A percentile compares a stretch with the other conserved stretches of the same genome.
These are phyloP conservation scores for Mesotaenium endlicherianum DNA, from an alignment of 139 green algal species.

Conservation along the genomic window DNA sequence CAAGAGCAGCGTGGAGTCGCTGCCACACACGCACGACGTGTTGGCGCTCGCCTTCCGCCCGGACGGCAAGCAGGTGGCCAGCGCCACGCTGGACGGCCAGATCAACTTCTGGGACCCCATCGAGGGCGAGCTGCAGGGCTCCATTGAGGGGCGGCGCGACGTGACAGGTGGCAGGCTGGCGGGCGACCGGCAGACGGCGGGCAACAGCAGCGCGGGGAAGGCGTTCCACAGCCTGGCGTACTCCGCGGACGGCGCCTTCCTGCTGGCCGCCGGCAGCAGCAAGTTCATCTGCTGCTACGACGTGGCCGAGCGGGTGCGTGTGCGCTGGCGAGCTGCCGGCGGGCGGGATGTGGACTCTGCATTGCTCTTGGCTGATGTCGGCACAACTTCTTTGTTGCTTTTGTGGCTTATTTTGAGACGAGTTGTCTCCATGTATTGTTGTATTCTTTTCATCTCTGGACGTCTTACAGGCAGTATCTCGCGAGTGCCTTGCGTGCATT, in stretches of 20 bases:
- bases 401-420: no score
- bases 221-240: conserved; percentile 86
- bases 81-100: conserved; percentile 82
- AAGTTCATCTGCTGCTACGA: conserved; percentile 96
- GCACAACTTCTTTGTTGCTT: no score
- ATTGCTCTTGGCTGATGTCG: no score
- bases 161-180: conserved; percentile 74
- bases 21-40: conserved; percentile 90
- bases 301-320: conserved; percentile 65
- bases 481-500: no score
- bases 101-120: conserved; percentile 91
- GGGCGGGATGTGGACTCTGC: not conserved
- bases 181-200: conserved; percentile 62
- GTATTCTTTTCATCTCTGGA: no score
- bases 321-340: not conserved
- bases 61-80: conserved; percentile 84
- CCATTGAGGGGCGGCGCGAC: conserved; percentile 78
- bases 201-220: conserved; percentile 17
- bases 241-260: conserved; percentile 80
- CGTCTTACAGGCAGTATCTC: no score
- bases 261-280: conserved; percentile 76
- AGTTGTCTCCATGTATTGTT: no score
- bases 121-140: conserved; percentile 69
- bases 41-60: conserved; percentile 82
- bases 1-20: conserved; percentile 70